Base-by-base conservation (phyloP, 495 filamentous ascomycete species). In the Pseudomonodictys pantanalensis region DNA sequence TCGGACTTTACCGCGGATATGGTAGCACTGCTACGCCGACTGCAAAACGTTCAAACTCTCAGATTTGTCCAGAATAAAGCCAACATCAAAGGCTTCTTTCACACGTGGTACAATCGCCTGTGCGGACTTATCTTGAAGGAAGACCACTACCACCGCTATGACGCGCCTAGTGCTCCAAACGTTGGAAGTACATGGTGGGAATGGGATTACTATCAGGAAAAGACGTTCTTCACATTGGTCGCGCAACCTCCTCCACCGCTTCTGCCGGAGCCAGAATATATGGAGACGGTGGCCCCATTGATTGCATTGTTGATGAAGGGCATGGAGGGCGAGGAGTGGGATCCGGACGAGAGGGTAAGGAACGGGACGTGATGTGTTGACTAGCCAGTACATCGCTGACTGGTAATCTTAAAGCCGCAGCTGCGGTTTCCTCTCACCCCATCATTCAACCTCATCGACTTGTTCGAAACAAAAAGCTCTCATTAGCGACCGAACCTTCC, bases 21-120 rank as follows among this genome's bases (percentile, higher is more conserved):
- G n/a, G 64, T 67, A 17, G 10, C 32, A 17, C 56, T 72, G 3
- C 67, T 72, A 0, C 66, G 70, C 3, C 52, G 45, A 3, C 59
- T 72, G 1, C 15, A 61, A 28, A 58, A 59, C 22, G 66, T 72
- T 9, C 25, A 49, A 25, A 47, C 50, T 4, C 25, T 72, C n/a
- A 48, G 60, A 15, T 71, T 72, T 35, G 56, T 71, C 15, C 66
- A 60, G 11, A 71, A 72, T 52, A 44, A 54, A 0, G 70, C 70
- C 8, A 56, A 50, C 28, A 57, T 72, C 29, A 68, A 71, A 39
- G 66, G 70, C 4, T 58, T 53, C 29, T 70, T 72, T 39, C 61
- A 60, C 52, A 68, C 59, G 25, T 71, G 70, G 68, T 70, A 58
- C 32, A 71, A 71, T 29, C 64, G 66, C 0, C 57, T 72, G 9